Conservation (phyloP, 148 eudicot species). For the Cornus suecica region DNA sequence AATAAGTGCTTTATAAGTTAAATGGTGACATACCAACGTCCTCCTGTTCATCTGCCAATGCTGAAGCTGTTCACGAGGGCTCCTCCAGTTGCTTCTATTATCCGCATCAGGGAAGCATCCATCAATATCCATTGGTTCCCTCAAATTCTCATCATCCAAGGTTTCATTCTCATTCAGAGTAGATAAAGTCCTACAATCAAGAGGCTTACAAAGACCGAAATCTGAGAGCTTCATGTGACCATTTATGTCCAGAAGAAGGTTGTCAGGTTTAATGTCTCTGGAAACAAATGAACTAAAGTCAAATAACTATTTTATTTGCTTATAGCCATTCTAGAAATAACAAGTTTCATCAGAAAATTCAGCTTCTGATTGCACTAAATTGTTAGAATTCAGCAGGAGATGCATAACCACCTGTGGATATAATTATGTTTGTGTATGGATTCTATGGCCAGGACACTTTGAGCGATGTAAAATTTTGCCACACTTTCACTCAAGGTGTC, state of each 20-base stretch:
- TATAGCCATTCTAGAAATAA: background rate
- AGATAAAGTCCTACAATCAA: constrained; percentile 88
- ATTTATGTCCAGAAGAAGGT: constrained; percentile 88
- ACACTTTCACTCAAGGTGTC: constrained; percentile 80
- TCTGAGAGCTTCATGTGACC: constrained; percentile 99
- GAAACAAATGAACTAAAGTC: constrained; percentile 15
- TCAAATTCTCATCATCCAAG: constrained; percentile 58
- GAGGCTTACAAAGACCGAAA: constrained; percentile 97
- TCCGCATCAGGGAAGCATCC: constrained; percentile 67
- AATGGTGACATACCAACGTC: constrained; percentile 55
- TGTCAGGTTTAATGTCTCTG: constrained; percentile 97
- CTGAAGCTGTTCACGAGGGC: constrained; percentile 94
- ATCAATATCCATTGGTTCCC: constrained; percentile 90
- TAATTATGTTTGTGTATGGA: constrained; percentile 95
- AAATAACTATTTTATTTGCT: constrained; percentile 10
- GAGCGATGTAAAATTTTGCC: constrained; percentile 92
- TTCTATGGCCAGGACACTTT: constrained; percentile 91
- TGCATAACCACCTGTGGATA: constrained; percentile 72
- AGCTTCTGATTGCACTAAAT: background rate
- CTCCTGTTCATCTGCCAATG: constrained; percentile 99
- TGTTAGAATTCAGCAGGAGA: background rate
- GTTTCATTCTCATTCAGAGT: constrained; percentile 84
- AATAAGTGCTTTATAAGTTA: background rate
- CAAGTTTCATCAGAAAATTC: constrained; percentile 1
- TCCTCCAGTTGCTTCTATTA: constrained; percentile 72